Base-by-base conservation (phyloP, 176 grass and related monocot genomes). In the Carex parvula region DNA sequence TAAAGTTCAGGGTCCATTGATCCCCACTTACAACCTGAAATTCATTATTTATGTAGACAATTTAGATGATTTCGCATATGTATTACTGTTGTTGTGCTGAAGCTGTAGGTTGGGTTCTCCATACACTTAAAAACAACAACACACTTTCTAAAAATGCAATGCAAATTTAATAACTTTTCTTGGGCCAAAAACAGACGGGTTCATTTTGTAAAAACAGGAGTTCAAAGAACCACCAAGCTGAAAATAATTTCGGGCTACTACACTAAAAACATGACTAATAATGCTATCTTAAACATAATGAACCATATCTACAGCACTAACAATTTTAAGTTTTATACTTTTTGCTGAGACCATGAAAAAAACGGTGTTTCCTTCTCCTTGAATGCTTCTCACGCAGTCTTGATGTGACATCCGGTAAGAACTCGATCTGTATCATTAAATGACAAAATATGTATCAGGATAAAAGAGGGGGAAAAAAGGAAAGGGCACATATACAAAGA, bases 291-390 rank as follows among this genome's bases (percentile, higher is more conserved):
- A 53, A 53, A 75, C 71, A 75, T 29, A 16, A 52, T 54, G 20
- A 52, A 74, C 10, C 37, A 22, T 22, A 44, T 72, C 8, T 46
- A 11, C 39, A 72, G 18, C 5, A 55, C 21, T 55, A 56, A 52
- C 32, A 77, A 54, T 77, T 56, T 26, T 46, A 77, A 32, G 73
- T 18, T 56, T 32, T 77, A 52, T 17, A 33, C 61, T 89, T 88
- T 91, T 85, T 94, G 81, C 83, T 91, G 70, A 97, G 94, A 61
- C 92, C 94, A 87, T 97, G 94, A 73, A 97, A 97, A 62, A 97
- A 92, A 5, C 92, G 84, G 70, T 97, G 92, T 79, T 94, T 94
- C 71, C 89, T 94, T 90, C 95, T 91, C 83, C 89, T 87, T 14
- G 92, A 93, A 79, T 98, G 90, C 71, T 94, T 98, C 52, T 84